Conservation (phyloP, 371 early-diverging fungal species). For the Zychaea mexicana region DNA sequence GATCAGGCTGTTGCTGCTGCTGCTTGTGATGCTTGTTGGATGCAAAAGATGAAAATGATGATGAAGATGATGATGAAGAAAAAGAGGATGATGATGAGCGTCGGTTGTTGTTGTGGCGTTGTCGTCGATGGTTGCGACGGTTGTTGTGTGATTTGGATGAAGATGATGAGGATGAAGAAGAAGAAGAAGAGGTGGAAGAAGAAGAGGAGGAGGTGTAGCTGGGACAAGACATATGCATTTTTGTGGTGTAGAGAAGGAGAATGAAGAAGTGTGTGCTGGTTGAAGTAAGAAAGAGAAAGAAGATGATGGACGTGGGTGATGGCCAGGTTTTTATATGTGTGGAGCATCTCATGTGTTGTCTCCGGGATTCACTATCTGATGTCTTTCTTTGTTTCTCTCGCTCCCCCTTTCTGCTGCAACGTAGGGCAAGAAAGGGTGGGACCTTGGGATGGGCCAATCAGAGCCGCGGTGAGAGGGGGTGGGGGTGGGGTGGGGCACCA, state of each 20-base stretch:
- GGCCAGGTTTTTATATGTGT: not conserved
- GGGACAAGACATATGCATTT: not conserved
- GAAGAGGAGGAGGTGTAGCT: not conserved
- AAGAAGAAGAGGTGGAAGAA: not conserved
- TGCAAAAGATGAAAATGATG: not conserved
- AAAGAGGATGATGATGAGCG: not conserved
- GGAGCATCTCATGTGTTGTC: no score
- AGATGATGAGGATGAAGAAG: not conserved
- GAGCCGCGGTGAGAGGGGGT: not conserved
- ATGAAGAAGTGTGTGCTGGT: not conserved
- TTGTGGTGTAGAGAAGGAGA: not conserved
- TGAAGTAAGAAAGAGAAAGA: not conserved
- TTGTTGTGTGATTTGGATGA: not conserved
- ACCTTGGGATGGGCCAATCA: not conserved
- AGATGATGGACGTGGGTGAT: not conserved
- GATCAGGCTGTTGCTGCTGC: constrained; percentile 3
- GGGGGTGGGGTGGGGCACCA: not conserved
- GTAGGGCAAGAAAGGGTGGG: not conserved
- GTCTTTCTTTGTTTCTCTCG: no score
- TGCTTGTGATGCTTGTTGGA: not conserved
- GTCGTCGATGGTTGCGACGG: not conserved
- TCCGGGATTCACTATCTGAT: constrained; percentile 3
- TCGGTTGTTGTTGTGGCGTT: not conserved
- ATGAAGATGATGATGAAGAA: not conserved
- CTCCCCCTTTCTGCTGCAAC: not conserved